phyloP scores from a whole-genome alignment of 805 yeast genomes.

The Hyphopichia homilentoma region DNA sequence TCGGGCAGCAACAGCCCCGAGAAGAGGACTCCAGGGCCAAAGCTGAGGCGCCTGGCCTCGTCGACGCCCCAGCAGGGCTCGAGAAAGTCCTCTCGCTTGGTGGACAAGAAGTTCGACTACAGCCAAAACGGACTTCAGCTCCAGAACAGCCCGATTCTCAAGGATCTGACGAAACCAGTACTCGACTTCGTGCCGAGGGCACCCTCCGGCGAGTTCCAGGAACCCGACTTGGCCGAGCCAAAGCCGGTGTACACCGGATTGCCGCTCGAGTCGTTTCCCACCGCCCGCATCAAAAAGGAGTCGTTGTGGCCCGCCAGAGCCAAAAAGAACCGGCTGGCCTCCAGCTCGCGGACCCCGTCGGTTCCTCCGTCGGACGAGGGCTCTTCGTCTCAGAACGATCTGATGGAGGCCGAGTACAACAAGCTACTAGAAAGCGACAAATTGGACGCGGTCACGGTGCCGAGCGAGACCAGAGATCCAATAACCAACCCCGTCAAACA shows the following conservation, averaged over 20 bases:
- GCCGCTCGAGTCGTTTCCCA: conserved; percentile 69
- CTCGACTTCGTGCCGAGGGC: conserved; percentile 10
- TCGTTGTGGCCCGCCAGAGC: conserved; percentile 46
- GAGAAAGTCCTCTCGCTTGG: conserved; percentile 6
- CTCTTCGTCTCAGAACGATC: conserved; percentile 9
- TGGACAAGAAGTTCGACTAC: conserved; percentile 3
- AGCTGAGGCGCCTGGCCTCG: too few species aligned
- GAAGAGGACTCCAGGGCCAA: too few species aligned
- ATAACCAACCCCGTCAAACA: conserved; percentile 5
- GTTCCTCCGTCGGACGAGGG: conserved; percentile 9
- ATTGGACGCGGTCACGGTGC: conserved; percentile 8
- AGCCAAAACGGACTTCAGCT: conserved; percentile 1
- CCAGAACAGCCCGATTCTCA: conserved; percentile 8
- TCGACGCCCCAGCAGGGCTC: too few species aligned
- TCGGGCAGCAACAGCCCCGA: too few species aligned
- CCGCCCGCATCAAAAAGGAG: conserved; percentile 53
- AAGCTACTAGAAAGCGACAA: conserved; percentile 9
- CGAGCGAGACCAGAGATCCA: conserved; percentile 16
- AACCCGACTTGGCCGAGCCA: conserved; percentile 56
- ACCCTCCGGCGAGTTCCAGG: conserved; percentile 38
- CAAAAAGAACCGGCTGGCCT: conserved; percentile 14
- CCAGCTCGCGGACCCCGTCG: neutral
- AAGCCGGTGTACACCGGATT: conserved; percentile 66
- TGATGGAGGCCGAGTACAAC: conserved; percentile 9
- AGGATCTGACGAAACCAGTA: conserved; percentile 6